Evolutionary conservation across 345 rosid species (phyloP).

Genomic region (Hypericum perforatum): DNA sequence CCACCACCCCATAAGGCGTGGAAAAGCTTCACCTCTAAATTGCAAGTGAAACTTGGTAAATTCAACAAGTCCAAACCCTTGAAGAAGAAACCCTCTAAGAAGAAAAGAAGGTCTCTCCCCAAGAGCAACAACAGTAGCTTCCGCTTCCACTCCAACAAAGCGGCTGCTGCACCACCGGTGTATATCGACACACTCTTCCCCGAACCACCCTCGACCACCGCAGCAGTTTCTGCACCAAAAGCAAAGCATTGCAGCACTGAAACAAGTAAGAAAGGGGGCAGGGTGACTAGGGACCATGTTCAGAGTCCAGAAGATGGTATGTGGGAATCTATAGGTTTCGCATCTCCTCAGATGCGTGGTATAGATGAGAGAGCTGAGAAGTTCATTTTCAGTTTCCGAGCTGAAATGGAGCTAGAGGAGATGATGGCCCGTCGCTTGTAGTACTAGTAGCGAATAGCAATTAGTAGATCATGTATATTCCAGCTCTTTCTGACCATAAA

Average conservation of each 20-base stretch:
- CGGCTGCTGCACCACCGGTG: constrained; percentile 25
- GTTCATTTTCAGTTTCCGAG: constrained; percentile 51
- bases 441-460: neutral
- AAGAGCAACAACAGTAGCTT: neutral
- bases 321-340: constrained; percentile 39
- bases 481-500: too few species aligned
- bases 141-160: constrained; percentile 24
- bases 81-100: constrained; percentile 19
- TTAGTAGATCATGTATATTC: neutral
- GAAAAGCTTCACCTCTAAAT: constrained; percentile 53
- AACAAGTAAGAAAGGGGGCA: constrained; percentile 5
- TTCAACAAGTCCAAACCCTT: constrained; percentile 29
- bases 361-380: constrained; percentile 72
- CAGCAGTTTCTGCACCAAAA: neutral
- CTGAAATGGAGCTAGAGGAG: constrained; percentile 44
- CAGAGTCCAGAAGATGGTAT: constrained; percentile 21
- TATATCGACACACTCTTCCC: constrained; percentile 47
- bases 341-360: constrained; percentile 41
- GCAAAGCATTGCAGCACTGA: constrained; percentile 5
- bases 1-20: constrained; percentile 60
- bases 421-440: constrained; percentile 30
- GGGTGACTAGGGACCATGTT: neutral
- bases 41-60: constrained; percentile 36
- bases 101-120: too few species aligned
- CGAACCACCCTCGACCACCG: constrained; percentile 13